These are phyloP conservation scores for Geotrichum cucujoidarum DNA, from an alignment of 1,139 yeast genomes.

Conservation along the genomic window DNA sequence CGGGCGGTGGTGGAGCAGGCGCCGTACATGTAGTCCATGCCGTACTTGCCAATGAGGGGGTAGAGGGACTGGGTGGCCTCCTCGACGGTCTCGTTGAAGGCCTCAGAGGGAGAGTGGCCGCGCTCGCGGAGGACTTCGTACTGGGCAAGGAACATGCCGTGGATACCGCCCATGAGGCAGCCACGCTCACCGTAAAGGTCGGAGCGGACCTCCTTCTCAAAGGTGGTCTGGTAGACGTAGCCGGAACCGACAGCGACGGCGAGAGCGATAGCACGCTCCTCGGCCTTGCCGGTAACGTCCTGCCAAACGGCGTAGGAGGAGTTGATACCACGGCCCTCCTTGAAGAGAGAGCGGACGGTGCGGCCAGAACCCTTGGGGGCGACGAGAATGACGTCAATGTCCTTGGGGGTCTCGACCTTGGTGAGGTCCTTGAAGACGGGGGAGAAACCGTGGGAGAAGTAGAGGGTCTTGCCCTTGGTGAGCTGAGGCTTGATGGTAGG, in stretches of 20 bases:
- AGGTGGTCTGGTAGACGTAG: conserved; percentile 98
- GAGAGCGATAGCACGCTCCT: conserved; percentile 96
- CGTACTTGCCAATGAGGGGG: conserved; percentile 98
- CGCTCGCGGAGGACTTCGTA: conserved; percentile 99
- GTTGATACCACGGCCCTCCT: conserved; percentile 99
- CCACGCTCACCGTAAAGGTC: conserved; percentile 99
- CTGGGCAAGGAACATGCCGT: conserved; percentile 99
- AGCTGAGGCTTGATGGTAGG: conserved; percentile 74
- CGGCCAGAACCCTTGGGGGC: conserved; percentile 99
- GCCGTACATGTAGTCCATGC: conserved; percentile 99
- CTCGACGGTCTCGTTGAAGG: conserved; percentile 99
- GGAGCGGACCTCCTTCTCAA: conserved; percentile 98
- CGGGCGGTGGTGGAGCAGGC: conserved; percentile 99
- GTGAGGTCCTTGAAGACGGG: conserved; percentile 98
- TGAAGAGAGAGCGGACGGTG: conserved; percentile 97
- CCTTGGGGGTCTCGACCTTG: conserved; percentile 89
- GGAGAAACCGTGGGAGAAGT: conserved; percentile 99
- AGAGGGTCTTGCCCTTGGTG: conserved; percentile 95
- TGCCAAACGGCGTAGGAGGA: conserved; percentile 98
- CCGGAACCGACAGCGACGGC: conserved; percentile 99
- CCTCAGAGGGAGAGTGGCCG: conserved; percentile 99
- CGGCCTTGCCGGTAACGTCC: conserved; percentile 98
- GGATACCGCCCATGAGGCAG: conserved; percentile 99
- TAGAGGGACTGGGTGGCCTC: conserved; percentile 99
- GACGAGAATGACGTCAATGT: conserved; percentile 94